Evolutionary conservation across 768 basidiomycete genomes (phyloP).

Genomic region (Cyclocybe cylindracea): DNA sequence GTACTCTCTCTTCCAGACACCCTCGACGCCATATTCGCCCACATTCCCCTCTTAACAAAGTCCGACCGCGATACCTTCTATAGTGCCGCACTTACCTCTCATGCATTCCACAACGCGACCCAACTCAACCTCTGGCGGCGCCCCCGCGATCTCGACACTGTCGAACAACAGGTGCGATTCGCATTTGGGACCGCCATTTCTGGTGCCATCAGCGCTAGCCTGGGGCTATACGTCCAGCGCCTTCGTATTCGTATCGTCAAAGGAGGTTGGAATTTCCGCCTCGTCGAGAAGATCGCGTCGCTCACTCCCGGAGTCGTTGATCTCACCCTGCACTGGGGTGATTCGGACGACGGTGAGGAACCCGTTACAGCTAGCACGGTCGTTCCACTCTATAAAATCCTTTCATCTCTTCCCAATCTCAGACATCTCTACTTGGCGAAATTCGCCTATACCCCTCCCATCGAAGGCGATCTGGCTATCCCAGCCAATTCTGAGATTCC

Average conservation of each 20-base stretch:
- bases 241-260: conserved; percentile 2
- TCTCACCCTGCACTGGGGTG: conserved; percentile 8
- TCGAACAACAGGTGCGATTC: conserved; percentile 6
- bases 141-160: conserved; percentile 5
- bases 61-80: not conserved
- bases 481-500: conserved; percentile 4
- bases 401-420: conserved; percentile 1
- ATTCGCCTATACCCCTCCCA: conserved; percentile 2
- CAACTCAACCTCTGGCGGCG: conserved; percentile 5
- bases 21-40: conserved; percentile 5
- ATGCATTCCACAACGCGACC: conserved; percentile 4
- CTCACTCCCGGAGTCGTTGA: conserved; percentile 1
- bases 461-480: not conserved
- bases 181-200: conserved; percentile 11
- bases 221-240: conserved; percentile 2
- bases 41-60: conserved; percentile 1
- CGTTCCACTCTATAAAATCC: not conserved
- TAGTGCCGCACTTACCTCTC: not conserved
- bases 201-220: conserved; percentile 1
- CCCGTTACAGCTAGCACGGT: not conserved
- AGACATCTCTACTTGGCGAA: conserved; percentile 2
- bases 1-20: conserved; percentile 10
- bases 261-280: conserved; percentile 5
- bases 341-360: conserved; percentile 2
- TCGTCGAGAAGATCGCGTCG: conserved; percentile 1